phyloP scores from a whole-genome alignment of 176 grass and related monocot genomes.

The Phoenix dactylifera region DNA sequence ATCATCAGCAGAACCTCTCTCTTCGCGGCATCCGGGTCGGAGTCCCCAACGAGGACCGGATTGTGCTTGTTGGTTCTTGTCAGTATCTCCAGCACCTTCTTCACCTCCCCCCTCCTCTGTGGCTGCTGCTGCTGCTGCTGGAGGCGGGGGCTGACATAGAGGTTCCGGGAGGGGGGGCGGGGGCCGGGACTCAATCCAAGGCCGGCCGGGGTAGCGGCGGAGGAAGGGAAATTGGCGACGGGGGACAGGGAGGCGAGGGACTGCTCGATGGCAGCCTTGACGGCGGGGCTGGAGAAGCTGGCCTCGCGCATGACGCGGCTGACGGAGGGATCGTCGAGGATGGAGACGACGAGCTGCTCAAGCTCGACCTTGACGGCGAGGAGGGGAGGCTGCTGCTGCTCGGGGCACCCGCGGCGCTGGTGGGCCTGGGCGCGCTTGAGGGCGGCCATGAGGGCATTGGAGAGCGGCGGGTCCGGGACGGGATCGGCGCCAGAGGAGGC shows the following conservation, averaged over 20 bases:
- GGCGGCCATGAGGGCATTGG: constrained; percentile 71
- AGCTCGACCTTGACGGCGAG: constrained; percentile 50
- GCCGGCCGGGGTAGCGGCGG: constrained; percentile 7
- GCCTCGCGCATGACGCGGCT: constrained; percentile 95
- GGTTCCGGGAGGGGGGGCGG: background rate
- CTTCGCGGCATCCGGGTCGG: constrained; percentile 48
- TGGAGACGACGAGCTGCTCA: constrained; percentile 56
- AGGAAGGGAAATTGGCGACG: constrained; percentile 1
- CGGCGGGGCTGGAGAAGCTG: constrained; percentile 51
- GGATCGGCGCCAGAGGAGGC: constrained; percentile 19
- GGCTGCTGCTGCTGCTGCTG: constrained; percentile 19
- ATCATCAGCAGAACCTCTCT: constrained; percentile 46
- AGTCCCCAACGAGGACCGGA: constrained; percentile 73
- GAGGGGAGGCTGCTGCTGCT: constrained; percentile 30
- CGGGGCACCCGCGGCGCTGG: constrained; percentile 51
- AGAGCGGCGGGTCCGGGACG: constrained; percentile 33
- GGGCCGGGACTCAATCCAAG: background rate
- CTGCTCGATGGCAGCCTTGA: constrained; percentile 42
- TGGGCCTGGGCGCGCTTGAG: constrained; percentile 88
- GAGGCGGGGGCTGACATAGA: constrained; percentile 27
- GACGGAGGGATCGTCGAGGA: constrained; percentile 89
- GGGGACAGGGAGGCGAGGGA: constrained; percentile 18
- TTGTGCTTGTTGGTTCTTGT: constrained; percentile 47
- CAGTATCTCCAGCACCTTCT: constrained; percentile 49
- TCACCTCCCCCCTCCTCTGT: constrained; percentile 39